Base-by-base conservation (phyloP, 495 filamentous ascomycete species). In the Delitschia confertaspora region DNA sequence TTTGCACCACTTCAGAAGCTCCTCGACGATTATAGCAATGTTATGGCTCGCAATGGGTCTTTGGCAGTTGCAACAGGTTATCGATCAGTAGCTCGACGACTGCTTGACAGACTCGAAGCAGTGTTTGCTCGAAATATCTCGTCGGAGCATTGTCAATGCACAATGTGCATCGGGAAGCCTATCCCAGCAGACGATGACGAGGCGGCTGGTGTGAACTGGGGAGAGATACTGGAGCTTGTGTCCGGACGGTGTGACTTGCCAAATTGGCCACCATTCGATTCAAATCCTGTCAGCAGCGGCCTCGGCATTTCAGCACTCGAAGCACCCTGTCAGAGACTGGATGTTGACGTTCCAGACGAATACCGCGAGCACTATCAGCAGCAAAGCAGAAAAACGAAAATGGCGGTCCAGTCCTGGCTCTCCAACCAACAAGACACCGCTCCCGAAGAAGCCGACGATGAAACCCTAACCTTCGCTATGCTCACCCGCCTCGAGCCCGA, bases 31-130 rank as follows among this genome's bases (percentile, higher is more conserved):
- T 96, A 95, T 58, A 69, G 79, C 36, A 71, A 77, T 6, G 87
- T 99, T 6, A 74, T 96, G 43, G 65, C 67, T 14, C 82, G 79
- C 35, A 86, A 80, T 57, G 93, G 93, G 2, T 95, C 88, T 5
- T 62, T 99, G 11, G 93, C 93, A 4, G 93, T 99, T 0, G 91
- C 91, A 17, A 96, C 93, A 4, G 93, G 93, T 2, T 95, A 96
- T 63, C 77, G 82, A 36, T 95, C 88, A 5, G 81, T 96, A 26
- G 93, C 93, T n/a, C 79, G 93, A 1, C 75, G 88, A 26, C 62
- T 96, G 18, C 72, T 96, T n/a, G 91, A 99, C 58, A 79, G 89
- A 38, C 67, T 99, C 9, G 91, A 95, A 57, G 80, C 84, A 19
- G 85, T 99, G 11, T 96, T 99, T 60, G 83, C 85, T 16, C 73